Evolutionary conservation across 345 rosid genomes (phyloP), one percentile per base, ranked within the genome.

Genomic region (Syzygium aromaticum): DNA sequence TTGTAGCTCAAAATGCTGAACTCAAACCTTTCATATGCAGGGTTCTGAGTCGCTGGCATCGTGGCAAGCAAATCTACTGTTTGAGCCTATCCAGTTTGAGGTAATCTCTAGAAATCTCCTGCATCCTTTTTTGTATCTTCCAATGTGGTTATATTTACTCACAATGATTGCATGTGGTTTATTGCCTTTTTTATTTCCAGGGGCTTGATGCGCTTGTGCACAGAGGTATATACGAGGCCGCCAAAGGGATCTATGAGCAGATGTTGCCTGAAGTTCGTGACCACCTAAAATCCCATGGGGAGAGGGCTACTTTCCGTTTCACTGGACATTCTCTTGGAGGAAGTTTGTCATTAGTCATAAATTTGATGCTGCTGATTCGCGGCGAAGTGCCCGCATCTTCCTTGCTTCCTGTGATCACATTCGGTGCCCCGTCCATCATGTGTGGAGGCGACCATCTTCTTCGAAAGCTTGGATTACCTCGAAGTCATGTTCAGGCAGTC

Each of bases 301-400:
- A 91, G 83, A 91, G 83, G 67, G 98, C 98, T 84, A 90, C 93
- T 86, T 94, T 96, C 52, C 95, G 99, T 73, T 98, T 98, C 93
- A 94, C 98, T 0, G 99, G 99, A 73, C 99, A 98, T 89, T 98
- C 99, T 86, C 94, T 98, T 21, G 99, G 99, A 2, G 99, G 99
- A 89, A 94, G 99, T 92, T 94, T 98, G 94, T 95, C 99, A 11
- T 84, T 98, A 63, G 92, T 98, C 23, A 87, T 98, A 83, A 98
- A 93, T 91, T 95, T 98, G 51, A 96, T 98, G 99, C 91, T 96
- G 89, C 90, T 95, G 33, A 91, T 98, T 86, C 88, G 98, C 88
- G 97, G 96, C 6, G 97, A 96, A 92, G 98, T 92, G 64, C 95
- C 98, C 4, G 93, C 93, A 85, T 92, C 95, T 87, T 90, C 95